These are phyloP conservation scores for Blastobotrys americana DNA, from an alignment of 805 yeast species.

Conservation along the genomic window DNA sequence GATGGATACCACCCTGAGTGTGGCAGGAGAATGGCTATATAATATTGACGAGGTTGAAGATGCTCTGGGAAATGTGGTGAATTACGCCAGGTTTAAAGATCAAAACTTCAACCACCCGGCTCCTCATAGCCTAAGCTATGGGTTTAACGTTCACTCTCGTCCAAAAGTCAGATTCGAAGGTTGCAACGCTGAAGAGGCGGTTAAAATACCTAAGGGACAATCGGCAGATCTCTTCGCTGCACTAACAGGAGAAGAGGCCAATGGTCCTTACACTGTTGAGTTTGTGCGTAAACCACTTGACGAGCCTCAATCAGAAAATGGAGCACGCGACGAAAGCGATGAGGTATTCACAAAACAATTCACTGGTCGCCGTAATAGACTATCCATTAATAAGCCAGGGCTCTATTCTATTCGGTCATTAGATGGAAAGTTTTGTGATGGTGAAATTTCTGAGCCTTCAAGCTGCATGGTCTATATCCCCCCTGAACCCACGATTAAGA, in stretches of 20 bases:
- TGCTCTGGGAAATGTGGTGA: constrained; percentile 55
- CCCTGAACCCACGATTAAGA: constrained; percentile 43
- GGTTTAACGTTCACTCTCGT: constrained; percentile 47
- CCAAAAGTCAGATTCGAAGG: constrained; percentile 42
- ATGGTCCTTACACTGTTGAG: constrained; percentile 42
- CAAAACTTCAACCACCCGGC: constrained; percentile 29
- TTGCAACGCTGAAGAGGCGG: constrained; percentile 28
- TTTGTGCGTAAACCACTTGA: constrained; percentile 30
- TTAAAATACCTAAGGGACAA: constrained; percentile 25
- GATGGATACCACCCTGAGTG: constrained; percentile 36
- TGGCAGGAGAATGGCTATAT: constrained; percentile 50
- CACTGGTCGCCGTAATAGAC: constrained; percentile 20
- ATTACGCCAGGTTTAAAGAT: constrained; percentile 21
- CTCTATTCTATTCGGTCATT: constrained; percentile 49
- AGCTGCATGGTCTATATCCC: constrained; percentile 50
- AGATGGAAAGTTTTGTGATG: constrained; percentile 57
- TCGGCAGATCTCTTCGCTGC: constrained; percentile 18
- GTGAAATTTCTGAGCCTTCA: constrained; percentile 52
- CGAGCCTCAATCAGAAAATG: too few relatives aligned
- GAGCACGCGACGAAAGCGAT: constrained; percentile 9
- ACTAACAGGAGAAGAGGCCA: constrained; percentile 24
- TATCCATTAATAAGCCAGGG: constrained; percentile 49
- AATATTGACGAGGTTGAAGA: constrained; percentile 53
- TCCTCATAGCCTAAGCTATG: constrained; percentile 34
- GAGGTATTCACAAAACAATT: constrained; percentile 6